phyloP scores from a whole-genome alignment of 2,329 filamentous ascomycete genomes.

The Sporothrix humicola region DNA sequence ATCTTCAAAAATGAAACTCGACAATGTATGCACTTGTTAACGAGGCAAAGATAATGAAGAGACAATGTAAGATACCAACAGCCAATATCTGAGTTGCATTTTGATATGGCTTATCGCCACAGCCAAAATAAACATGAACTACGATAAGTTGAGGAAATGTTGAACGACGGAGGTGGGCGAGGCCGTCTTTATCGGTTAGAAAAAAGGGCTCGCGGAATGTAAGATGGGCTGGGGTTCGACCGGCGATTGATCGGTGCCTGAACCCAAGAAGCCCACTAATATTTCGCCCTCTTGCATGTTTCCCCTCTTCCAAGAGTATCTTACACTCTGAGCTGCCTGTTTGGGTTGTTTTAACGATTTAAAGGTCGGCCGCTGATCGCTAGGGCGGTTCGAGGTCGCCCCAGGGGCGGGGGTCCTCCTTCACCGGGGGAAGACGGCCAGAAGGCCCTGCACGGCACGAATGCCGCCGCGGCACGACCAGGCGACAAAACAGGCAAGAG shows the following conservation, averaged over 20 bases:
- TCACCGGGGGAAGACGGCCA: background rate
- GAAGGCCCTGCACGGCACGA: background rate
- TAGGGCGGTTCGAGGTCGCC: background rate
- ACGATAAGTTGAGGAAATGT: background rate
- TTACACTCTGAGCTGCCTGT: slow-evolving; percentile 14
- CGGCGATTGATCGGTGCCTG: background rate
- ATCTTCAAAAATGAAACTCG: no score
- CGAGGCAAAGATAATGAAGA: no score
- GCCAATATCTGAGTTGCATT: background rate
- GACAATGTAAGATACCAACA: no score
- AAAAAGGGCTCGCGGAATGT: background rate
- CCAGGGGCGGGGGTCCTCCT: slow-evolving; percentile 1
- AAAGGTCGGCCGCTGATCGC: slow-evolving; percentile 6
- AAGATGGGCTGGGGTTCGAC: background rate
- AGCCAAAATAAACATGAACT: background rate
- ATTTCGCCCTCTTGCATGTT: background rate
- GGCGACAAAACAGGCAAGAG: slow-evolving; percentile 12
- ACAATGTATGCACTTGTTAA: no score
- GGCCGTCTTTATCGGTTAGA: slow-evolving; percentile 11
- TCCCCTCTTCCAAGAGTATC: background rate
- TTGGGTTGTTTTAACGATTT: background rate
- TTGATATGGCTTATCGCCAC: background rate
- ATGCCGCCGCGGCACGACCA: background rate
- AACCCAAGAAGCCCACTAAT: background rate
- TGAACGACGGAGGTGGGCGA: background rate